phyloP scores from a whole-genome alignment of 129 eudicot species.

The Chrysanthemum makinoi region DNA sequence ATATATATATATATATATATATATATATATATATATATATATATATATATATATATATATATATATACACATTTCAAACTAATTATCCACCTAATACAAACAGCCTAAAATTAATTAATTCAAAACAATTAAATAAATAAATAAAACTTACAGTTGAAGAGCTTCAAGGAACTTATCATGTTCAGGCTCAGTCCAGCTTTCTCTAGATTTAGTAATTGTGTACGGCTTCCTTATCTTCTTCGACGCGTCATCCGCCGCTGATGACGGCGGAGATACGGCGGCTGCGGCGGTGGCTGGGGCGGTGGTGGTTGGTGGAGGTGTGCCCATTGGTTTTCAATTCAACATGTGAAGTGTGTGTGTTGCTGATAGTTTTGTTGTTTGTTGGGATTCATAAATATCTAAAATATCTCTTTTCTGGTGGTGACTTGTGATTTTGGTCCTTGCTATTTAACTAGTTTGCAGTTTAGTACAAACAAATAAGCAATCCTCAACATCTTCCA shows the following conservation, averaged over 20 bases:
- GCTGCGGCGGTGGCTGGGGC: constrained; percentile 46
- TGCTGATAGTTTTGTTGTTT: background rate
- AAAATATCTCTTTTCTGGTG: background rate
- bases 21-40: no score
- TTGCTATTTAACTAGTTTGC: no score
- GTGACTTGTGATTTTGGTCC: background rate
- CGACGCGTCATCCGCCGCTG: constrained; percentile 50
- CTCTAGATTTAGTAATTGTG: constrained; percentile 93
- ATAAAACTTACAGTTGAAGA: constrained; percentile 75
- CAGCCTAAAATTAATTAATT: constrained; percentile 3
- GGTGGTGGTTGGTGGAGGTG: constrained; percentile 58
- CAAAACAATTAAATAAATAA: background rate
- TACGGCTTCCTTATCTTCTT: constrained; percentile 89
- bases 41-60: no score
- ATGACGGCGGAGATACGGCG: constrained; percentile 34
- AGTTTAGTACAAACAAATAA: background rate
- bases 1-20: no score
- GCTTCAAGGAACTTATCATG: constrained; percentile 99
- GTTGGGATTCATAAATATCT: constrained; percentile 1
- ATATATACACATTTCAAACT: background rate
- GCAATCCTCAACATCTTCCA: no score
- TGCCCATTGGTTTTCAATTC: constrained; percentile 48
- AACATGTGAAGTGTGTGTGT: constrained; percentile 26
- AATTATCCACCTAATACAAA: constrained; percentile 27
- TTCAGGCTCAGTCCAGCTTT: constrained; percentile 97